phyloP scores from a whole-genome alignment of 768 basidiomycete genomes.

The Suillus bovinus region DNA sequence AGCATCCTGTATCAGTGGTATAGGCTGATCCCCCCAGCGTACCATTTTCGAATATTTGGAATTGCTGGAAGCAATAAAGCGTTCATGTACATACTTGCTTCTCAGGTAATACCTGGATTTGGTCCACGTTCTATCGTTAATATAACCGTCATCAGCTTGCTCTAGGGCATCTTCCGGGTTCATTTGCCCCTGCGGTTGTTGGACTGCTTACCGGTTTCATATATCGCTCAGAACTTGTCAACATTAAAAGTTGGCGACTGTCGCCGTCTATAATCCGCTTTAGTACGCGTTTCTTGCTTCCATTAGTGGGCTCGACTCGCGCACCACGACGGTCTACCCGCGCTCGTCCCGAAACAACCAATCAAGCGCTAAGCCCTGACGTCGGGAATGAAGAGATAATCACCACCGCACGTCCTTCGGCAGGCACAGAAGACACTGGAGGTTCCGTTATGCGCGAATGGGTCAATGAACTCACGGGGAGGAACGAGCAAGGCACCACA shows the following conservation, averaged over 20 bases:
- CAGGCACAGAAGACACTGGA: slow-evolving; percentile 29
- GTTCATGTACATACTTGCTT: slow-evolving; percentile 67
- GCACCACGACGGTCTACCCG: slow-evolving; percentile 68
- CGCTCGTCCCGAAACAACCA: slow-evolving; percentile 63
- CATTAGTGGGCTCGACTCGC: slow-evolving; percentile 65
- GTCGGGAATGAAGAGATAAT: slow-evolving; percentile 57
- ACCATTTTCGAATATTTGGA: slow-evolving; percentile 76
- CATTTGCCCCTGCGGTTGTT: slow-evolving; percentile 56
- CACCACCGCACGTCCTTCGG: slow-evolving; percentile 54
- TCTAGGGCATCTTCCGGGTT: slow-evolving; percentile 65
- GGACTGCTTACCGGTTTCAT: slow-evolving; percentile 74
- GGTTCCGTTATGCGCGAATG: slow-evolving; percentile 71
- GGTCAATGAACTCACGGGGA: slow-evolving; percentile 78
- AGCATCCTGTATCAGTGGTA: slow-evolving; percentile 83
- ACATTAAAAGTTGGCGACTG: slow-evolving; percentile 78
- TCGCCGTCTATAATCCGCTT: slow-evolving; percentile 59
- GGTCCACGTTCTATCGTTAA: slow-evolving; percentile 12
- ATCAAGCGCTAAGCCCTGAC: slow-evolving; percentile 18
- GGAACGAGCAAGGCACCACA: slow-evolving; percentile 50
- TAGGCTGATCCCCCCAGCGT: slow-evolving; percentile 73
- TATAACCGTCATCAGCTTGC: slow-evolving; percentile 51
- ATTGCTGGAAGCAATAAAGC: slow-evolving; percentile 75
- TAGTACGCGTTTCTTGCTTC: slow-evolving; percentile 56
- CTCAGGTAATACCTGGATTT: slow-evolving; percentile 50
- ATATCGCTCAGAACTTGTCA: slow-evolving; percentile 82